Evolutionary conservation across 1,139 yeast species (phyloP), one percentile per base, ranked within the genome.

Genomic region (Kodamaea fungicola): DNA sequence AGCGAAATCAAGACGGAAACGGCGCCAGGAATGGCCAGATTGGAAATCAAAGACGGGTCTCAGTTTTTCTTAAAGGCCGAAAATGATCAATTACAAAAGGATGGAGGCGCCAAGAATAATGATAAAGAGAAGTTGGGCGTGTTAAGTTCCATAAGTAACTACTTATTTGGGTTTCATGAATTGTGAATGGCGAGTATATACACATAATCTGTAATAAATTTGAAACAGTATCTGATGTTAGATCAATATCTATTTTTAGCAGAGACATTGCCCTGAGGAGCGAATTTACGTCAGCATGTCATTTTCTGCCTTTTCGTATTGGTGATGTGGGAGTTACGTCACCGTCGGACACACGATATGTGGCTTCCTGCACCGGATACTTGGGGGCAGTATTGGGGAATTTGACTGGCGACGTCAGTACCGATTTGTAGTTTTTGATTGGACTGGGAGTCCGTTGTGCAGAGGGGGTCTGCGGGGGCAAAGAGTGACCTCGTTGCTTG

Each of bases 81-180:
- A 22, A 46, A 43, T 8, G 50, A 49, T 8, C 45, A 40, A 10
- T 28, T 41, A 12, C 39, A 40, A 28, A 33, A 42, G 24, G 41
- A 42, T 23, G 43, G 40, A 10, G 25, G 35, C 10, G 27, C 10
- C 26, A 43, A 48, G 32, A 47, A 44, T 10, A 37, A 46, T 22
- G 52, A 52, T 24, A 52, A 51, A 28, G 62, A 61, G 37, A 64
- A 67, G 32, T 51, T 67, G 42, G 69, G 74, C 1, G 38, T 66
- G 12, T 39, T 61, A 39, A 71, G 68, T 12, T 55, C 62, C 9
- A 46, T 65, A 10, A 50, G 67, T 30, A 67, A 61, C 46, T 67
- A 59, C 44, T 52, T 71, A 24, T 71, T 71, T 54, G 76, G 76
- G 7, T 70, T 70, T 48, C 67, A 70, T 50, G 76, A 71, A 43